Evolutionary conservation across 129 eudicot species (phyloP).

Genomic region (Sambucus nigra): DNA sequence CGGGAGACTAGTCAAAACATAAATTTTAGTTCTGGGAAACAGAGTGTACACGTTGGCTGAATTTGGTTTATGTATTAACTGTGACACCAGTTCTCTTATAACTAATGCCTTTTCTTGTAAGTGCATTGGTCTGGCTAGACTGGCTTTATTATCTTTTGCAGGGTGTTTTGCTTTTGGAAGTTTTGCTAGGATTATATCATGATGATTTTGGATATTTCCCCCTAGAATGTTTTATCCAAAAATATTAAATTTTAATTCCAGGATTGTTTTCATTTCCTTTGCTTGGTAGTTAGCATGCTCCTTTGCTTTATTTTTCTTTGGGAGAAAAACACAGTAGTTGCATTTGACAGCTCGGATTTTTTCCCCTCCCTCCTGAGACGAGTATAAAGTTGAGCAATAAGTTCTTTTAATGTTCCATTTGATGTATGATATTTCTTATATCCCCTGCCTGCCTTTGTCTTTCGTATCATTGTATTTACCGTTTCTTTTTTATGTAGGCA

Average conservation of each 20-base stretch:
- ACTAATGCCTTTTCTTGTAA: background rate
- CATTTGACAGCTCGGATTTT: slow-evolving; percentile 1
- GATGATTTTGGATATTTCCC: background rate
- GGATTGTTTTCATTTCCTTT: background rate
- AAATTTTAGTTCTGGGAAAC: background rate
- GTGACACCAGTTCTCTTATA: background rate
- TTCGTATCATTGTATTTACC: slow-evolving; percentile 14
- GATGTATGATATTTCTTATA: background rate
- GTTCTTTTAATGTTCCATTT: background rate
- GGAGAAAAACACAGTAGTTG: background rate
- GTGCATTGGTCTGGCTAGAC: background rate
- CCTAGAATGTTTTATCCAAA: background rate
- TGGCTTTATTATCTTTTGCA: background rate
- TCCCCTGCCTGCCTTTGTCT: background rate
- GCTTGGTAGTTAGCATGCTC: background rate
- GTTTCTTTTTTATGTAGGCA: slow-evolving; percentile 46
- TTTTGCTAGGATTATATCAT: background rate
- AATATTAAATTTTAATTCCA: background rate
- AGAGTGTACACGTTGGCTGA: background rate
- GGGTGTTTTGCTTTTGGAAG: background rate
- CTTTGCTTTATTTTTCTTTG: background rate
- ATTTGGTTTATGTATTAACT: background rate
- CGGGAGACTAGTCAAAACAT: too few relatives aligned
- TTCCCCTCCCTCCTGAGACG: background rate
- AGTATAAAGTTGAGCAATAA: background rate